Evolutionary conservation across 2,329 filamentous ascomycete species (phyloP).

Genomic region (Scytalidium sp.): DNA sequence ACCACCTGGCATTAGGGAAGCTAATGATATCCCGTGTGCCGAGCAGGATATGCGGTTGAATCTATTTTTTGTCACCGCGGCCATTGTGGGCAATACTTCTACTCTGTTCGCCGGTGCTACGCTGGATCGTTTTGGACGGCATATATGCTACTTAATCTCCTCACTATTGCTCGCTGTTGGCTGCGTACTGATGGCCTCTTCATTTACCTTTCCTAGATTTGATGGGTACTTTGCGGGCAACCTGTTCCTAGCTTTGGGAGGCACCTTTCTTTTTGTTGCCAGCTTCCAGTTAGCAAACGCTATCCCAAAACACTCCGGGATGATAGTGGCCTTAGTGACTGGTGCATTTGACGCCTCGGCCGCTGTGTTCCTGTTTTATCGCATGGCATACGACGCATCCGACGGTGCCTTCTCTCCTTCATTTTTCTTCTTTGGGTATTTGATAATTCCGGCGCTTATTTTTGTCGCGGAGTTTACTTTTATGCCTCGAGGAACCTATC

Average conservation of each 20-base stretch:
- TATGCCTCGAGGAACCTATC: slow-evolving; percentile 72
- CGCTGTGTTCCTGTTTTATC: slow-evolving; percentile 71
- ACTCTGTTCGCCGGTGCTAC: slow-evolving; percentile 80
- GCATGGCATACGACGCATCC: slow-evolving; percentile 61
- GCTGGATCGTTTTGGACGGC: slow-evolving; percentile 74
- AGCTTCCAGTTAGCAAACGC: slow-evolving; percentile 80
- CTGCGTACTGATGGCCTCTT: slow-evolving; percentile 66
- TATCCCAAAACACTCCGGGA: slow-evolving; percentile 67
- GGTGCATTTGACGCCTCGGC: slow-evolving; percentile 79
- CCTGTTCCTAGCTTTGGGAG: slow-evolving; percentile 69
- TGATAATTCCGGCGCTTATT: slow-evolving; percentile 64
- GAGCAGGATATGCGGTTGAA: slow-evolving; percentile 63
- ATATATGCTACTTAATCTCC: slow-evolving; percentile 68
- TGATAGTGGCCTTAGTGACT: slow-evolving; percentile 71
- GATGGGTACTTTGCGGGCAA: slow-evolving; percentile 72
- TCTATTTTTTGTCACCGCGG: slow-evolving; percentile 70
- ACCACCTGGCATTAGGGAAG: slow-evolving; percentile 19
- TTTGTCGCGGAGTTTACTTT: slow-evolving; percentile 62
- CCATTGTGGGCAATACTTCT: slow-evolving; percentile 76
- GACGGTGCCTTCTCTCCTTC: slow-evolving; percentile 53
- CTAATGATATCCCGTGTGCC: slow-evolving; percentile 41
- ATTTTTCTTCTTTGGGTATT: slow-evolving; percentile 67
- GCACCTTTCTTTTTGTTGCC: slow-evolving; percentile 75
- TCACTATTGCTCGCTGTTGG: slow-evolving; percentile 64
- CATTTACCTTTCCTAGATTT: slow-evolving; percentile 55